Evolutionary conservation across 2,329 filamentous ascomycete species (phyloP), one percentile per base, ranked within the genome.

Genomic region (Pseudocercospora fuligena): DNA sequence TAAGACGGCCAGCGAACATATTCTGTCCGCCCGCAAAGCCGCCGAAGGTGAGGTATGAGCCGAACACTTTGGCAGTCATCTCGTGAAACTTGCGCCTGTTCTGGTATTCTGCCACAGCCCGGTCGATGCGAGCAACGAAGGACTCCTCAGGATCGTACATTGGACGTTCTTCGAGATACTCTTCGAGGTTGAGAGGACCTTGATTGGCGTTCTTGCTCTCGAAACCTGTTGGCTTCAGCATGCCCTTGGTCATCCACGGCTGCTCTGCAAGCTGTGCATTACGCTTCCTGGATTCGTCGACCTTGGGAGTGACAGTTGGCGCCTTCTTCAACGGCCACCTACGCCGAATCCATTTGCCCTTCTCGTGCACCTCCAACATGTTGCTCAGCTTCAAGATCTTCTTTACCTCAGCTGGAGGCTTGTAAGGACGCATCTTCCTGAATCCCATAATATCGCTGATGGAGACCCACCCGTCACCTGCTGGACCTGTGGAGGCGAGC

Each of bases 71-170:
- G 4, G 83, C 78, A 25, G 88, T 88, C 3, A 87, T 82, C 12
- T 82, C 78, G 66, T 91, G 87, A 66, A 97, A 86, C 70, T 92
- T 93, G 33, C 94, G 90, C 56, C 89, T 91, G 40, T 87, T 84
- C 68, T 91, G 88, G 80, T 90, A 99, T 14, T 93, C 90, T 71
- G 93, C 89, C 63, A 98, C 91, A 56, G 92, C 95, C 27, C 89
- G 86, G 75, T 97, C 90, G 47, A 98, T 92, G 56, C 95, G 92
- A 64, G 90, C 91, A 66, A 60, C 70, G 63, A 83, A 81, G 1
- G 74, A 62, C 56, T 78, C 78, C 12, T 80, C 78, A 83, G 81
- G 77, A 70, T 87, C 78, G 75, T 97, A 99, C 25, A 95, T 81
- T 36, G 29, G 19, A 21, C 85, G 81, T 74, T 97, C 92, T 60